phyloP scores from a whole-genome alignment of 805 yeast genomes.

The Metschnikowia lachancei region DNA sequence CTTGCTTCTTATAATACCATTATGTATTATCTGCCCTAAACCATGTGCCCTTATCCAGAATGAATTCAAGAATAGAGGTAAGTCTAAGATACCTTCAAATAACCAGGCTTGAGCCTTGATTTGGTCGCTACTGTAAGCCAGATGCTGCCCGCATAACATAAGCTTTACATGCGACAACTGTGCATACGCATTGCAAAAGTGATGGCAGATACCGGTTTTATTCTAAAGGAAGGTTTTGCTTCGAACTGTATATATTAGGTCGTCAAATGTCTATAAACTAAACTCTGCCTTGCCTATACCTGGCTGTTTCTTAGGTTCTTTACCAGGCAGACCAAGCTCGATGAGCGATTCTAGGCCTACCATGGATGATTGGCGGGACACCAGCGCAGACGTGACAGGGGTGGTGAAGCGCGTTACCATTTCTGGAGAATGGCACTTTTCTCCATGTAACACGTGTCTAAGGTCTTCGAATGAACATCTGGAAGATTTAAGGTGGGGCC shows the following conservation, averaged over 20 bases:
- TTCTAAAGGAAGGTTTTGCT: not conserved
- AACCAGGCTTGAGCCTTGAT: not conserved
- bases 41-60: conserved; percentile 8
- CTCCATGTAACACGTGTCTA: conserved; percentile 15
- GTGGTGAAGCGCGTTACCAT: conserved; percentile 19
- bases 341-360: conserved; percentile 6
- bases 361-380: conserved; percentile 16
- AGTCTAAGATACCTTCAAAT: not conserved
- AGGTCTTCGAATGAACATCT: conserved; percentile 11
- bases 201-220: not conserved
- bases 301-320: not conserved
- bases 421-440: conserved; percentile 20
- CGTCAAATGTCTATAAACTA: conserved; percentile 2
- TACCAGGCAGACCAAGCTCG: conserved; percentile 3
- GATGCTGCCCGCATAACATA: conserved; percentile 4
- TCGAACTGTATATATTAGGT: not conserved
- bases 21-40: conserved; percentile 10
- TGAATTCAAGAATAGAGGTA: not conserved
- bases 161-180: not conserved
- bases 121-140: not conserved
- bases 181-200: not conserved
- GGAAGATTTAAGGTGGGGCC: conserved; percentile 5
- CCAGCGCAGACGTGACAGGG: conserved; percentile 17
- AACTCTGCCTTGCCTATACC: conserved; percentile 8
- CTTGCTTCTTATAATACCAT: conserved; percentile 10